Evolutionary conservation across 108 stramenopile genomes (phyloP).

Genomic region (Aurantiochytrium sp.): DNA sequence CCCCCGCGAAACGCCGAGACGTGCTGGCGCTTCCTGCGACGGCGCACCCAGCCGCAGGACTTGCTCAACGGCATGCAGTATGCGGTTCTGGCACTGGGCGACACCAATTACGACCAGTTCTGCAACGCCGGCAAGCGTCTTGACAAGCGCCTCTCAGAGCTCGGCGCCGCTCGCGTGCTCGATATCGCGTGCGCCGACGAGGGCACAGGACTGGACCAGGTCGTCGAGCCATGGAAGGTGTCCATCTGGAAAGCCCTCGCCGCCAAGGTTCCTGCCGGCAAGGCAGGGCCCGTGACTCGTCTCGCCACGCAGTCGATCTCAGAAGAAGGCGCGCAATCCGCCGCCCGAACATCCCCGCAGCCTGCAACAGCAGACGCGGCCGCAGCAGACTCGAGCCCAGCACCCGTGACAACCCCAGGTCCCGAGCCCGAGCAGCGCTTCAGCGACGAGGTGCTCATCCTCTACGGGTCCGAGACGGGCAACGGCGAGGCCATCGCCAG

Average conservation of each 20-base stretch:
- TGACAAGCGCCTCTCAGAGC: conserved; percentile 60
- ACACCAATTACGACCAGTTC: conserved; percentile 73
- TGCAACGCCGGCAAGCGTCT: conserved; percentile 66
- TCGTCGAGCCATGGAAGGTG: conserved; percentile 72
- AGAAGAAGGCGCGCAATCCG: too few relatives aligned
- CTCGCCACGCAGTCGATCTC: too few relatives aligned
- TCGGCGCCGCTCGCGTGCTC: conserved; percentile 62
- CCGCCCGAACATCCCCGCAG: too few relatives aligned
- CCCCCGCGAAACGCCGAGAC: neutral
- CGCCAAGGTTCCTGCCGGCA: neutral
- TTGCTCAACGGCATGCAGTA: conserved; percentile 53
- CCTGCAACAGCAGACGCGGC: neutral
- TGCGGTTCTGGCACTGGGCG: conserved; percentile 75
- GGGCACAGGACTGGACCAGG: conserved; percentile 74
- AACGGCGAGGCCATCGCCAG: conserved; percentile 39
- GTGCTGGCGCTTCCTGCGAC: conserved; percentile 27
- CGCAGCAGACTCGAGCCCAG: neutral
- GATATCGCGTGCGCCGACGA: conserved; percentile 74
- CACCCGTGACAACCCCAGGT: neutral
- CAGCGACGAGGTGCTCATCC: neutral
- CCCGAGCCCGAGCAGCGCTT: neutral
- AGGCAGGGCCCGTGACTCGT: neutral
- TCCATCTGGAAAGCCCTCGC: conserved; percentile 31
- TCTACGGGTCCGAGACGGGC: conserved; percentile 48
- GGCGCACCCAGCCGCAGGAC: conserved; percentile 22